Percentiles rank a stretch among this genome's conserved stretches.
phyloP scores from a whole-genome alignment of 2,329 filamentous ascomycete species.

The Plenodomus tracheiphilus region DNA sequence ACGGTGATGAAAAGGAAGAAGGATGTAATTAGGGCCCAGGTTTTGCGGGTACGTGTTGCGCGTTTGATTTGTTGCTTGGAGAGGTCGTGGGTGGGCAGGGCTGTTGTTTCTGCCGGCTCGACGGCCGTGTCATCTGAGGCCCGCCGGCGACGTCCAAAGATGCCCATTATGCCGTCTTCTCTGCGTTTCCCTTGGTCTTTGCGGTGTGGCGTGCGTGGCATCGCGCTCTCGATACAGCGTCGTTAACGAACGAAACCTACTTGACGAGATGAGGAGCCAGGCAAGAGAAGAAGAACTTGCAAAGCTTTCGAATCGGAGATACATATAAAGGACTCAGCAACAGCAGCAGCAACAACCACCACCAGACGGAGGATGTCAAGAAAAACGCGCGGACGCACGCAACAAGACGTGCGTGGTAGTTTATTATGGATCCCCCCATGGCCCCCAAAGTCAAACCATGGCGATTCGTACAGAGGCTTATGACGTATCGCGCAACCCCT shows the following conservation, averaged over 20 bases:
- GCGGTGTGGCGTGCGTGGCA: not conserved
- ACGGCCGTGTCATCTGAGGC: slow-evolving; percentile 19
- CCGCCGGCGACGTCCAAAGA: slow-evolving; percentile 28
- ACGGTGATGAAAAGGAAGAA: slow-evolving; percentile 73
- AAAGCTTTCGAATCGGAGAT: not conserved
- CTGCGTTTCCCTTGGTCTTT: not conserved
- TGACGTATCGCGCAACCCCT: not conserved
- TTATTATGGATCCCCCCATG: not conserved
- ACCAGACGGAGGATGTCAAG: no score
- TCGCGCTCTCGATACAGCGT: not conserved
- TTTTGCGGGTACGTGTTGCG: slow-evolving; percentile 55
- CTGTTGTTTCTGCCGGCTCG: slow-evolving; percentile 15
- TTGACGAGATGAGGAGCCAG: not conserved
- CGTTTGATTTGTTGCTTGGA: slow-evolving; percentile 44
- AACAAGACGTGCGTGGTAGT: no score
- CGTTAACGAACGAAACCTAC: not conserved
- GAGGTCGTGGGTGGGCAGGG: slow-evolving; percentile 26
- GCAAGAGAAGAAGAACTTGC: not conserved
- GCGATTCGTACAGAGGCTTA: not conserved
- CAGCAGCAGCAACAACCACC: not conserved
- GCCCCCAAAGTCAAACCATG: not conserved
- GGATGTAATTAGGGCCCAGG: slow-evolving; percentile 67
- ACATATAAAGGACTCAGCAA: not conserved
- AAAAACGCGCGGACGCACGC: not conserved
- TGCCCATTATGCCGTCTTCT: slow-evolving; percentile 11